Evolutionary conservation across 345 rosid species (phyloP).

Genomic region (Aquilaria sinensis): DNA sequence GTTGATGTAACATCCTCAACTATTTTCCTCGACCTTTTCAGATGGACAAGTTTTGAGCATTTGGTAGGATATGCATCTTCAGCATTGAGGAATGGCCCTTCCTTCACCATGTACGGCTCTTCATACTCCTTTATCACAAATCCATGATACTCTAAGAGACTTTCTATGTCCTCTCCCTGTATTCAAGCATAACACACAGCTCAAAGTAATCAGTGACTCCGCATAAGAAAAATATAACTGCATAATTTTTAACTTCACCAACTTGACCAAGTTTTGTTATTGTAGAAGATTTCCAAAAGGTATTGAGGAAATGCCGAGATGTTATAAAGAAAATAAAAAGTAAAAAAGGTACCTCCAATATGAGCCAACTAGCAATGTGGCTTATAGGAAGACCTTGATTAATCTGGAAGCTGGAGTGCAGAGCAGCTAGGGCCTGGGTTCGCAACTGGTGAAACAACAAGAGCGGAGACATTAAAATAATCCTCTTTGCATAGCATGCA

Average conservation of each 20-base stretch:
- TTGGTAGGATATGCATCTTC: conserved; percentile 77
- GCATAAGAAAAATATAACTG: not conserved
- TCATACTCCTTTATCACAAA: conserved; percentile 71
- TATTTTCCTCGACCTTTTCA: conserved; percentile 59
- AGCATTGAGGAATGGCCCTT: conserved; percentile 68
- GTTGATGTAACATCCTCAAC: conserved; percentile 57
- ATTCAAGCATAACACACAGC: conserved; percentile 22
- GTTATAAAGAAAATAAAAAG: too few relatives aligned
- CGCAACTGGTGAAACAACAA: conserved; percentile 58
- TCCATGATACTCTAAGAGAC: conserved; percentile 66
- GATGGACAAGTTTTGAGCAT: conserved; percentile 79
- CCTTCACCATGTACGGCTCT: conserved; percentile 93
- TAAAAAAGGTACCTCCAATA: conserved; percentile 63
- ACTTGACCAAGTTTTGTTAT: too few relatives aligned
- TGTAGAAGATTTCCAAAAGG: too few relatives aligned
- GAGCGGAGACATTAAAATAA: conserved; percentile 8
- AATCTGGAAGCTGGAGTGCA: conserved; percentile 73
- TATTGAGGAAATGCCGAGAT: too few relatives aligned
- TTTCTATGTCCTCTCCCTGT: conserved; percentile 77
- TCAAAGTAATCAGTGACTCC: conserved; percentile 20
- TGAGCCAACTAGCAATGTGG: conserved; percentile 77
- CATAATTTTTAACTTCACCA: conserved; percentile 1
- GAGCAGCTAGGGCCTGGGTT: conserved; percentile 87
- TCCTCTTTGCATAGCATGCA: conserved; percentile 1
- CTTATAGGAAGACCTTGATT: conserved; percentile 90